phyloP scores from a whole-genome alignment of 225 moss, liverwort and hornwort genomes.

The Climacium dendroides region DNA sequence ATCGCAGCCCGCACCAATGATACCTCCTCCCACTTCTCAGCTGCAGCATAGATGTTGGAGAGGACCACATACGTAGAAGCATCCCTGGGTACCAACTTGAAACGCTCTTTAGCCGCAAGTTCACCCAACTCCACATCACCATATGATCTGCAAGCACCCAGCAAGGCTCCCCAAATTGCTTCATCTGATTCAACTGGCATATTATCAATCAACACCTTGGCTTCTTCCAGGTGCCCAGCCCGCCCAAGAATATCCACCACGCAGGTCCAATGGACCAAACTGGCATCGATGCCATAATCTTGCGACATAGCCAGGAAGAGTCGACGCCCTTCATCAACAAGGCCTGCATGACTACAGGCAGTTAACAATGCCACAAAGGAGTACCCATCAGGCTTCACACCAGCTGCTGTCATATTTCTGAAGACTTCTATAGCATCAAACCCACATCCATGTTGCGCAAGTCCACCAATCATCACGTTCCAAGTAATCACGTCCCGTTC shows the following conservation, averaged over 20 bases:
- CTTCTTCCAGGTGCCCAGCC: not conserved
- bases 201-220: not conserved
- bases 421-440: too few relatives aligned
- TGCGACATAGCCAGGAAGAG: not conserved
- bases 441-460: not conserved
- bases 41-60: not conserved
- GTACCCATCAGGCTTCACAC: too few relatives aligned
- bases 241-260: not conserved
- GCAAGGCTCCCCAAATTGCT: not conserved
- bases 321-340: not conserved
- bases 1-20: not conserved
- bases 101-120: not conserved
- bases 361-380: too few relatives aligned
- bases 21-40: not conserved
- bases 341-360: too few relatives aligned
- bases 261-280: not conserved
- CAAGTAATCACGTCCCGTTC: not conserved
- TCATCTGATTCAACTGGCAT: not conserved
- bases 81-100: not conserved
- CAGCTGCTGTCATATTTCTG: too few relatives aligned
- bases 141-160: not conserved
- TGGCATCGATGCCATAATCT: not conserved
- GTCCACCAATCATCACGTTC: not conserved
- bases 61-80: not conserved
- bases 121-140: not conserved